Conservation (phyloP, 192 early-diverging fungal genomes). For the Hyaloraphidium curvatum region DNA sequence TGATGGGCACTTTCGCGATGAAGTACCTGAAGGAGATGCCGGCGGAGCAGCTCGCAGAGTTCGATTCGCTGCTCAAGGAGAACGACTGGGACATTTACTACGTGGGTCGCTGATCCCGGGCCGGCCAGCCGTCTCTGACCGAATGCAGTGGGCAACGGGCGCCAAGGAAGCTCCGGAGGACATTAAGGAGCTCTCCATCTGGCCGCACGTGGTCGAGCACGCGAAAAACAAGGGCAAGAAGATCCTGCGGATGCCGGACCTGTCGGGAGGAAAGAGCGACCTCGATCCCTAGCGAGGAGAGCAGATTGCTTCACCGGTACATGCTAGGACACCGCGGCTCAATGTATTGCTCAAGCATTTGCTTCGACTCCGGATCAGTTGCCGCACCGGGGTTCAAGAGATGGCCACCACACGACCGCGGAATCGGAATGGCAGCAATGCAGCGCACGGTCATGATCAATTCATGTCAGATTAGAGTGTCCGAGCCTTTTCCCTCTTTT, state of each 20-base stretch:
- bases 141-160: conserved; percentile 4
- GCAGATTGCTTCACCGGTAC: no score
- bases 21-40: conserved; percentile 33
- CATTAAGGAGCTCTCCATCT: conserved; percentile 16
- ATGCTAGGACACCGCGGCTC: no score
- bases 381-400: no score
- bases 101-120: not conserved
- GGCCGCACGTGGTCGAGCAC: conserved; percentile 39
- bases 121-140: not conserved
- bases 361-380: no score
- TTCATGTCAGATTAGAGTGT: no score
- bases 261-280: no score
- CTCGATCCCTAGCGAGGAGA: no score
- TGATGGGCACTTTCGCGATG: conserved; percentile 72
- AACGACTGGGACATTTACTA: conserved; percentile 98
- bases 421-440: no score
- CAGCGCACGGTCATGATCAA: no score
- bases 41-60: conserved; percentile 40
- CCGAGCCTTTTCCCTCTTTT: no score
- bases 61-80: conserved; percentile 58
- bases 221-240: conserved; percentile 52
- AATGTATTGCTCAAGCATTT: no score
- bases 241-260: conserved; percentile 73
- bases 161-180: conserved; percentile 16
- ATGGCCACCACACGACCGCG: no score